A percentile compares a stretch with the other conserved stretches of the same genome.
These are phyloP conservation scores for Zoysia pacifica DNA, from an alignment of 176 grass and related monocot species.

Conservation along the genomic window DNA sequence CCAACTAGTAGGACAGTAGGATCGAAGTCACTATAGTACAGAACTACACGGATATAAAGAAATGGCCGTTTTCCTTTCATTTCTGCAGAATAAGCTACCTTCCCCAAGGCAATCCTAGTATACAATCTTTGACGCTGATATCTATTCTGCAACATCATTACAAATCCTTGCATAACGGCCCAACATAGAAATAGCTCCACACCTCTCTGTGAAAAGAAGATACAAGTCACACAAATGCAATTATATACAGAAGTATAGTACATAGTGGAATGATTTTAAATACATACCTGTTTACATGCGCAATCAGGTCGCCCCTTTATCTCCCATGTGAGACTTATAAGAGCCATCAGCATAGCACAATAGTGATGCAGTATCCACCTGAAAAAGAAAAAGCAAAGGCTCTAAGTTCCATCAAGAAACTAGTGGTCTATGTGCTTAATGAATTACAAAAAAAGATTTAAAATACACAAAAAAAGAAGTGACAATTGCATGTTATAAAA, in stretches of 20 bases:
- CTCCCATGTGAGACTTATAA: conserved; percentile 96
- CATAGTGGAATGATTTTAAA: background rate
- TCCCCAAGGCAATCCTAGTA: conserved; percentile 96
- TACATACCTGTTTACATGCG: conserved; percentile 70
- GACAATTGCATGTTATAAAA: background rate
- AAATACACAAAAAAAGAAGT: background rate
- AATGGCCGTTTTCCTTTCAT: background rate
- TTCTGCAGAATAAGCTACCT: conserved; percentile 57
- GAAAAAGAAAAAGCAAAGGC: conserved; percentile 30
- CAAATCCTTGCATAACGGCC: conserved; percentile 98
- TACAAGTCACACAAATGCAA: conserved; percentile 31
- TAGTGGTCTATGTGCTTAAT: background rate
- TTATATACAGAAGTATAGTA: background rate
- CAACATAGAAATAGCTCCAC: conserved; percentile 94
- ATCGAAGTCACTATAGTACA: background rate
- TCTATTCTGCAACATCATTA: conserved; percentile 98
- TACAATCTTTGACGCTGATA: conserved; percentile 98
- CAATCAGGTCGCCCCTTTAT: conserved; percentile 93
- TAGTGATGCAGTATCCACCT: conserved; percentile 99
- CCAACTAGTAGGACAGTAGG: conserved; percentile 5
- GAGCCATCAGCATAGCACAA: conserved; percentile 96
- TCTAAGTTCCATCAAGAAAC: conserved; percentile 7
- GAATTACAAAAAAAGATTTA: no score
- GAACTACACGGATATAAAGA: background rate
- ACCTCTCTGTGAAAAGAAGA: conserved; percentile 61